Base-by-base conservation (phyloP, 1,284 basidiomycete genomes). In the Moniliella sp. region DNA sequence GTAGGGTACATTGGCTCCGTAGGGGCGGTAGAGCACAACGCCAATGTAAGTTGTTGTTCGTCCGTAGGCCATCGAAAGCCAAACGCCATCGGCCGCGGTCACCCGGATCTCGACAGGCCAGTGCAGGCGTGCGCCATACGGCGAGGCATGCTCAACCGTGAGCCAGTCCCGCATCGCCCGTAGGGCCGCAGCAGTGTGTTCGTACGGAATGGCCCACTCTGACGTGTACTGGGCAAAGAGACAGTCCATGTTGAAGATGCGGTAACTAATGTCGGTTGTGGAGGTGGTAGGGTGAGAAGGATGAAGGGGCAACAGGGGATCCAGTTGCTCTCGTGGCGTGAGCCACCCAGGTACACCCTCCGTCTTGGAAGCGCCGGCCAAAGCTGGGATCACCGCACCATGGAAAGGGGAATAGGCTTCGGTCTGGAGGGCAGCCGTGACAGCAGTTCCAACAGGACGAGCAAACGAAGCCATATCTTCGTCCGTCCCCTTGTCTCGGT, bases 81-180 rank as follows among this genome's bases (percentile, higher is more conserved):
- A 93, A 39, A 94, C 82, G 49, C 86, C 80, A 63, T 97, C 88
- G 14, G 69, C 67, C 15, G 74, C 73, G 19, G 79, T 77, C 62
- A 83, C 88, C 7, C 91, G 72, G 41, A 97, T 74, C 65, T 97
- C 88, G 53, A 97, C 69, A 3, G 82, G 80, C 61, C 86, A 93
- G 58, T 97, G 86, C 3, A 79, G 74, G 15, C 79, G 70, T 32
- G 83, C 66, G 9, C 86, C 86, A 15, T 69, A 51, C 0, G 73
- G 69, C 12, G 65, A 61, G 32, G 71, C 67, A 58, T 88, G 79
- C 32, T 66, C 61, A 14, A 35, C 42, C 15, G 72, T 68, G 12
- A 88, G 64, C 76, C 80, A 93, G 5, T 66, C 62, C 27, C 72
- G 69, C 45, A 94, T 66, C 35, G 77, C 80, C 17, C 64, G 64